These are phyloP conservation scores for Diaporthe sp. DNA, from an alignment of 2,329 filamentous ascomycete species.

Conservation along the genomic window DNA sequence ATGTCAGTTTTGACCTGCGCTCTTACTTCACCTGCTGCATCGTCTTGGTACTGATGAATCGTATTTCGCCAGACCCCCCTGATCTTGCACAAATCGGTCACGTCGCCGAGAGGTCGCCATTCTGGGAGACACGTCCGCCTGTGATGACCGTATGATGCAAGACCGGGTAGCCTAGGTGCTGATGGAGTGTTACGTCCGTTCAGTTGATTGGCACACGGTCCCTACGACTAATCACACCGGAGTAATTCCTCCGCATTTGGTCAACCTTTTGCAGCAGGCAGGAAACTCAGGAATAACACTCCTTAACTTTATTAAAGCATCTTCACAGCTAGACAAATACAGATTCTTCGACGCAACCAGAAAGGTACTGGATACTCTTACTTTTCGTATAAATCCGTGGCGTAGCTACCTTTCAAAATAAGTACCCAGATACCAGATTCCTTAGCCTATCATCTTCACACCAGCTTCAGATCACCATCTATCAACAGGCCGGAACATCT, in stretches of 20 bases:
- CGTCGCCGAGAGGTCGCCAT: neutral
- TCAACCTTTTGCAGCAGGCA: neutral
- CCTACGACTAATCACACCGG: neutral
- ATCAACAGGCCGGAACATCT: too few relatives aligned
- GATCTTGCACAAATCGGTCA: neutral
- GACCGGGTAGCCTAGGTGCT: neutral
- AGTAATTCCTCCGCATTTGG: neutral
- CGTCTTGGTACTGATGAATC: neutral
- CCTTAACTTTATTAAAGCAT: too few relatives aligned
- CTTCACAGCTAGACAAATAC: too few relatives aligned
- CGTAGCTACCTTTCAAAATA: too few relatives aligned
- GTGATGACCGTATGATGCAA: conserved; percentile 11
- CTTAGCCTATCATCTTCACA: too few relatives aligned
- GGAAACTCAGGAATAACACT: too few relatives aligned
- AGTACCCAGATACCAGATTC: too few relatives aligned
- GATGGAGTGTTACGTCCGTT: neutral
- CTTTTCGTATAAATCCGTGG: too few relatives aligned
- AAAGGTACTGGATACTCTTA: too few relatives aligned
- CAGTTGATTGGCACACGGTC: neutral
- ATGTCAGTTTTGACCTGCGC: conserved; percentile 20
- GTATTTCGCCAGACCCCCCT: neutral
- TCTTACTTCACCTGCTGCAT: neutral
- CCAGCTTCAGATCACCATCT: too few relatives aligned
- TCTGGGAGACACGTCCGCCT: neutral
- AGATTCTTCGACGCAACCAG: too few relatives aligned